Evolutionary conservation across 352 stramenopile species (phyloP), one percentile per base, ranked within the genome.

Genomic region (Globisporangium spiculum): DNA sequence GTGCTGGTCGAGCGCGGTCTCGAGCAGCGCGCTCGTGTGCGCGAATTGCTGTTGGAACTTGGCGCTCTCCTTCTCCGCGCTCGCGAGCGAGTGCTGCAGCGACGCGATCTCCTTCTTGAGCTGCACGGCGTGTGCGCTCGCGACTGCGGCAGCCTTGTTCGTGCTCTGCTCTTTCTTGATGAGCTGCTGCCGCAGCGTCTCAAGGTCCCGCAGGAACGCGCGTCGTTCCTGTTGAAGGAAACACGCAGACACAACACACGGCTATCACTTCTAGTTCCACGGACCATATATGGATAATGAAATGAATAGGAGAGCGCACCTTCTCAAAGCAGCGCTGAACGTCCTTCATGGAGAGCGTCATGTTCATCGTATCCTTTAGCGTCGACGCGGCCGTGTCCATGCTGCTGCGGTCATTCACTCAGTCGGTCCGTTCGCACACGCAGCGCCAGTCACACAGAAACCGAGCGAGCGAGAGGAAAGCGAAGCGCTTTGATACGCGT

Each of bases 301-400:
- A 3, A 30, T 2, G 4, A 69, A 48, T n/a, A 36, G n/a, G 24
- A 38, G 41, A 38, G 55, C 4, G 7, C 71, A 87, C 79, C 79
- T 92, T 89, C 61, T 92, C 84, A 53, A 91, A 92, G 68, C 84
- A 92, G 32, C 80, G 82, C 75, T 92, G 82, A 18, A 85, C 74
- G 56, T 91, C 80, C 60, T 89, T 90, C 64, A 92, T 74, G n/a
- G 80, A 86, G 46, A 91, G 72, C 66, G 80, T 82, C 34, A 75
- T 69, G 44, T 46, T 63, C 66, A 67, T 64, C 26, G 60, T 61
- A 27, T 56, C 44, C 52, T 57, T 64, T 22, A 27, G 22, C 34
- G 20, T 64, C 41, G 66, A 24, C 46, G 64, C 55, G 68, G 70
- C 59, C 41, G 52, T 65, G 66, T 67, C 52, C 66, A 48, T 53